phyloP scores from a whole-genome alignment of 2,329 filamentous ascomycete genomes.

The Harringtonia lauricola region DNA sequence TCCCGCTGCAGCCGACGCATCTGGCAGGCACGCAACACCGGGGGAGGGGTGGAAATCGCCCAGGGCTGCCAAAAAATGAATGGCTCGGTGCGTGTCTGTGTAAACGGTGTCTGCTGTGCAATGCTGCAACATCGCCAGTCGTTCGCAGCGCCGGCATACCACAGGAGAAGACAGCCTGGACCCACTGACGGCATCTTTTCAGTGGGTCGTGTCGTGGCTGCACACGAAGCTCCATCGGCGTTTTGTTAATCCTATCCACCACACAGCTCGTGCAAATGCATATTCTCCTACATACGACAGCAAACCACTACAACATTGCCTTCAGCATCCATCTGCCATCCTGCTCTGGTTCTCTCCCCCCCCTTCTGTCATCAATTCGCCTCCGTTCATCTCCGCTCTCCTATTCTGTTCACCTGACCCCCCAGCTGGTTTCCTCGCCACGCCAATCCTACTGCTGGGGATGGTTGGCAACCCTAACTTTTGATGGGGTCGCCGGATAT shows the following conservation, averaged over 20 bases:
- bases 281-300: background rate
- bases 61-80: background rate
- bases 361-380: no score
- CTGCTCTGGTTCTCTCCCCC: no score
- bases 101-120: background rate
- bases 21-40: background rate
- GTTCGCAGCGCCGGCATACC: background rate
- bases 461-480: slow-evolving; percentile 5
- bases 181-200: background rate
- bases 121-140: background rate
- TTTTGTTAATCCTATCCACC: slow-evolving; percentile 1
- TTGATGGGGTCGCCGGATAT: slow-evolving; percentile 2
- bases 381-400: no score
- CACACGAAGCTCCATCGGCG: no score
- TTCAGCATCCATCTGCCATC: no score
- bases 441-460: slow-evolving; percentile 1
- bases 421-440: no score
- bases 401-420: no score
- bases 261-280: no score
- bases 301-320: background rate
- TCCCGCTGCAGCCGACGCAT: background rate
- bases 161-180: background rate
- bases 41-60: background rate
- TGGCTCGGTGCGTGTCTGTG: background rate
- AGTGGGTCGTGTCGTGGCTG: background rate